Percentiles rank a stretch among this genome's conserved stretches.
These are phyloP conservation scores for Botrytis fragariae DNA, from an alignment of 2,329 filamentous ascomycete species.

Conservation along the genomic window DNA sequence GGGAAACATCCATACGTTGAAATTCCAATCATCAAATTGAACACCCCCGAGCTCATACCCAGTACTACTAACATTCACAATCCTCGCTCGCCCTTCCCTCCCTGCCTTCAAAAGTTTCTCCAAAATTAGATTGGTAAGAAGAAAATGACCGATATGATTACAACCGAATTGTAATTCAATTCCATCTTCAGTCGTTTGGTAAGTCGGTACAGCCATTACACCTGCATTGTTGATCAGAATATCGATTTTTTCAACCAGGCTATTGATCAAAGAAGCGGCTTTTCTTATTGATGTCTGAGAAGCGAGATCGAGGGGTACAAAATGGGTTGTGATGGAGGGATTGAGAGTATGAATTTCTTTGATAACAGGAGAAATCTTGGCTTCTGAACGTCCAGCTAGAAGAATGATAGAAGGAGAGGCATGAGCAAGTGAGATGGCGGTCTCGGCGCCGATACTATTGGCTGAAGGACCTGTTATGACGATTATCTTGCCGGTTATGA, in stretches of 20 bases:
- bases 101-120: slow-evolving; percentile 15
- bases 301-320: slow-evolving; percentile 38
- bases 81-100: slow-evolving; percentile 16
- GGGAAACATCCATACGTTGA: slow-evolving; percentile 24
- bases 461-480: slow-evolving; percentile 27
- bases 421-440: slow-evolving; percentile 30
- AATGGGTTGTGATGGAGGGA: slow-evolving; percentile 21
- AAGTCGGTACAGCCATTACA: slow-evolving; percentile 42
- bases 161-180: slow-evolving; percentile 51
- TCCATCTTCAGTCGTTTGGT: slow-evolving; percentile 41
- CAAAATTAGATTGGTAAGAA: slow-evolving; percentile 50
- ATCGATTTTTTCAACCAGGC: slow-evolving; percentile 42
- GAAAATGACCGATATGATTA: slow-evolving; percentile 54
- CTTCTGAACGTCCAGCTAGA: slow-evolving; percentile 26
- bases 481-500: slow-evolving; percentile 1
- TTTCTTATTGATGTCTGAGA: slow-evolving; percentile 38
- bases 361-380: slow-evolving; percentile 29
- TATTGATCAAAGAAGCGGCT: slow-evolving; percentile 29
- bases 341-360: slow-evolving; percentile 23
- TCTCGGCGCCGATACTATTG: slow-evolving; percentile 27
- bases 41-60: slow-evolving; percentile 40
- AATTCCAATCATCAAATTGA: slow-evolving; percentile 37
- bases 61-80: slow-evolving; percentile 36
- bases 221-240: slow-evolving; percentile 46
- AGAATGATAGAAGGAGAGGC: slow-evolving; percentile 25